A percentile compares a stretch with the other conserved stretches of the same genome.
Evolutionary conservation across 1,139 yeast genomes (phyloP).

Genomic region (Yamadazyma triangularis): DNA sequence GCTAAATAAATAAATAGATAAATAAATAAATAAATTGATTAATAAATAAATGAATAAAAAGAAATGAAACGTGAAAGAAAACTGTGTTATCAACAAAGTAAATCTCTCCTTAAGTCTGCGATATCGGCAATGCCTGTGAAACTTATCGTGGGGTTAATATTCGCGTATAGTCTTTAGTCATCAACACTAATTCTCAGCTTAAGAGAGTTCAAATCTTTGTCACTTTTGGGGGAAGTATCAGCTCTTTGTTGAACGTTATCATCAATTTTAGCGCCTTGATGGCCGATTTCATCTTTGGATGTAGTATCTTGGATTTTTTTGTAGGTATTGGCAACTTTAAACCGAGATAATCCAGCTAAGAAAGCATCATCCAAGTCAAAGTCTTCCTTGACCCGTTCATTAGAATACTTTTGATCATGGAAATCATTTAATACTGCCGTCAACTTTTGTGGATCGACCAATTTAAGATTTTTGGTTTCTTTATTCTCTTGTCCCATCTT

Average conservation of each 20-base stretch:
- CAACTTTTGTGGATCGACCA: constrained; percentile 33
- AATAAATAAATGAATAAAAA: not conserved
- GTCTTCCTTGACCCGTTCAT: constrained; percentile 23
- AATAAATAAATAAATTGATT: not conserved
- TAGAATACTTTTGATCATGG: constrained; percentile 24
- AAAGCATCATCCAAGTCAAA: constrained; percentile 27
- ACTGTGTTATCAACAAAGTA: not conserved
- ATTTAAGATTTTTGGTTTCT: constrained; percentile 3
- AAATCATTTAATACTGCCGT: constrained; percentile 33
- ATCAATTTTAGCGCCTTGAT: no score
- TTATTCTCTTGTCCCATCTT: constrained; percentile 29
- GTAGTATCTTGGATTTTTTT: constrained; percentile 30
- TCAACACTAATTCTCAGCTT: not conserved
- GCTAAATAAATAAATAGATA: constrained; percentile 24
- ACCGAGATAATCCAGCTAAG: constrained; percentile 23
- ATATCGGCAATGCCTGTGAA: no score
- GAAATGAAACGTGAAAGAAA: not conserved
- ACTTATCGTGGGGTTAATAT: no score
- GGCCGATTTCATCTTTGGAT: constrained; percentile 35
- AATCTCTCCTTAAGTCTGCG: constrained; percentile 1
- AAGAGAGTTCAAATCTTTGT: no score
- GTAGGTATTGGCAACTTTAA: constrained; percentile 32
- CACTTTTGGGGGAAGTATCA: no score
- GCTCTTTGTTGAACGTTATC: no score
- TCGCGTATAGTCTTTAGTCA: no score